Evolutionary conservation across 257 asterid genomes (phyloP).

Genomic region (Scutellaria minor): DNA sequence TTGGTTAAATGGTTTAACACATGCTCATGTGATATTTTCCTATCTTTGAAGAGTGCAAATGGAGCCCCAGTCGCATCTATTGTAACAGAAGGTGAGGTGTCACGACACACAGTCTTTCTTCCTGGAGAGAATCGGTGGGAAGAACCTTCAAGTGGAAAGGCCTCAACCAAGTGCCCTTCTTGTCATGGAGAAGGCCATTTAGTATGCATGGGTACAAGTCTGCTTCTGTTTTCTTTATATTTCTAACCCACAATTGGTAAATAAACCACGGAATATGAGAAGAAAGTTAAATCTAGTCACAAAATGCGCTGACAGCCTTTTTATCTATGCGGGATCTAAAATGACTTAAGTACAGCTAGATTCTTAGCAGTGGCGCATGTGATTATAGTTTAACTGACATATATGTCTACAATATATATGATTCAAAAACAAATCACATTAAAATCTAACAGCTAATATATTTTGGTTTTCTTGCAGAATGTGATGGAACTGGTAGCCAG

Average conservation of each 20-base stretch:
- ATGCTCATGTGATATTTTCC: neutral
- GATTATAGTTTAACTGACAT: neutral
- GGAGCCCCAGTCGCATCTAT: conserved; percentile 63
- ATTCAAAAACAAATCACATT: conserved; percentile 2
- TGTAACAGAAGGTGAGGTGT: conserved; percentile 42
- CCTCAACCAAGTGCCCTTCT: conserved; percentile 53
- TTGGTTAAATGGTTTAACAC: neutral
- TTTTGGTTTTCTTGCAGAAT: conserved; percentile 59
- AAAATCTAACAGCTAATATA: conserved; percentile 19
- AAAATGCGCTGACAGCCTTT: neutral
- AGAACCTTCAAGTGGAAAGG: conserved; percentile 62
- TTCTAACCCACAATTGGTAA: neutral
- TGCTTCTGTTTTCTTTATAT: conserved; percentile 8
- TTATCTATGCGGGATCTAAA: neutral
- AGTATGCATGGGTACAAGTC: conserved; percentile 80
- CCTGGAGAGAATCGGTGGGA: conserved; percentile 99
- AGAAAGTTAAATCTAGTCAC: neutral
- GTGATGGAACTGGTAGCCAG: conserved; percentile 98
- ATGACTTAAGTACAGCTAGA: neutral
- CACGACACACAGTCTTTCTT: conserved; percentile 75
- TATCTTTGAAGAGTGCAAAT: conserved; percentile 47
- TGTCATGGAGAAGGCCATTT: conserved; percentile 94
- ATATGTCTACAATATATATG: neutral
- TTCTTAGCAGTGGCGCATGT: conserved; percentile 1
- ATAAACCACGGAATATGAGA: neutral